Percentiles rank a stretch among this genome's conserved stretches.
phyloP scores from a whole-genome alignment of 108 stramenopile genomes.

The Poteriospumella lacustris region DNA sequence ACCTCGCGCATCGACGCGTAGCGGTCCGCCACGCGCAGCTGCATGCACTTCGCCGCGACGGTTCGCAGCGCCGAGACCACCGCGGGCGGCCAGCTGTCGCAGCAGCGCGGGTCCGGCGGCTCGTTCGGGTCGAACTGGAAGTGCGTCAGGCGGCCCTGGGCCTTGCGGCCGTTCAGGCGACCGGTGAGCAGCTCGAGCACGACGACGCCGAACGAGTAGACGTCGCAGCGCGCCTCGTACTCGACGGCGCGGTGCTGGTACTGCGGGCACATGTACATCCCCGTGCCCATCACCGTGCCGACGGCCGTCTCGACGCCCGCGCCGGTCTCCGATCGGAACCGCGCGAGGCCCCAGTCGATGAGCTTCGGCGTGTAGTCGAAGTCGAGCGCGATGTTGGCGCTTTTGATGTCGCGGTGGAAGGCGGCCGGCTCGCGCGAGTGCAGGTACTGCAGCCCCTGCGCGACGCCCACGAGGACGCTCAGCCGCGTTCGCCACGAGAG shows the following conservation, averaged over 20 bases:
- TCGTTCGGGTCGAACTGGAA: neutral
- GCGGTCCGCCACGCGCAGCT: too few relatives aligned
- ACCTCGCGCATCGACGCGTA: too few relatives aligned
- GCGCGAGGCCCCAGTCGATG: slow-evolving; percentile 6
- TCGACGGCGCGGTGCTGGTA: neutral
- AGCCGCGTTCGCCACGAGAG: neutral
- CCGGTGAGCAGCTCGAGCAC: neutral
- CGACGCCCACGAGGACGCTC: neutral
- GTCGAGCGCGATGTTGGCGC: slow-evolving; percentile 1
- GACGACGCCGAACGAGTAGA: slow-evolving; percentile 7
- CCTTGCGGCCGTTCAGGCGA: neutral
- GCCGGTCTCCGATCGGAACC: neutral
- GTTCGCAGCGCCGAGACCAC: too few relatives aligned
- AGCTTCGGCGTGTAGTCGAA: neutral
- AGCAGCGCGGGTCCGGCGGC: too few relatives aligned
- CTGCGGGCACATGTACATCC: slow-evolving; percentile 1
- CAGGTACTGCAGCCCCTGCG: neutral
- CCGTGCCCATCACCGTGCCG: neutral
- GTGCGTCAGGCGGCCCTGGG: neutral
- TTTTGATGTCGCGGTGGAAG: slow-evolving; percentile 12
- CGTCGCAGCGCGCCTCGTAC: neutral
- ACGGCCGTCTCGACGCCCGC: neutral
- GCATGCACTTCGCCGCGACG: too few relatives aligned
- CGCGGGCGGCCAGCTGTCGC: too few relatives aligned
- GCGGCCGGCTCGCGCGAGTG: neutral